A percentile compares a stretch with the other conserved stretches of the same genome.
Evolutionary conservation across 768 basidiomycete species (phyloP).

Genomic region (Dacryopinax primogenitus): DNA sequence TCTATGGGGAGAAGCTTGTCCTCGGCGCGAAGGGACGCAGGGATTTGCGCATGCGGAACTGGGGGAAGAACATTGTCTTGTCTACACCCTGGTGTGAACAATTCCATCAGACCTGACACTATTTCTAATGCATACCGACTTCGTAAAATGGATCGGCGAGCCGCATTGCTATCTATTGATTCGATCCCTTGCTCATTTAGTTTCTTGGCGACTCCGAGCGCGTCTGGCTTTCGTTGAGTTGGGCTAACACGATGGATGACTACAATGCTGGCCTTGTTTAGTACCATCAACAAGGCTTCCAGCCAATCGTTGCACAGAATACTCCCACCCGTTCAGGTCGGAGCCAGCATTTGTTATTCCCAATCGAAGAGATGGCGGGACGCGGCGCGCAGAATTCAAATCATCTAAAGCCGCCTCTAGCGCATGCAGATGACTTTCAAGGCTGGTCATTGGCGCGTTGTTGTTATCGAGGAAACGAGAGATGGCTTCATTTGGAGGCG

Average conservation of each 20-base stretch:
- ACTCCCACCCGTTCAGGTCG: neutral
- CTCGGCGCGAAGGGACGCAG: neutral
- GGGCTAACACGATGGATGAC: neutral
- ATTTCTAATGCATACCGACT: neutral
- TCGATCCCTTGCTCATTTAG: neutral
- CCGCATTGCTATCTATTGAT: conserved; percentile 1
- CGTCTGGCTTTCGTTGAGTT: neutral
- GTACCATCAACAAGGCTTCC: neutral
- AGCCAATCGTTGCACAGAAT: neutral
- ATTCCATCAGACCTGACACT: neutral
- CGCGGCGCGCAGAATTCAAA: neutral
- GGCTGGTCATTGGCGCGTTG: neutral
- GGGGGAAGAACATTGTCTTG: conserved; percentile 1
- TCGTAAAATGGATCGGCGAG: neutral
- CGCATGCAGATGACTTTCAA: neutral
- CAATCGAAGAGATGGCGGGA: conserved; percentile 1
- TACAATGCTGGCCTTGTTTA: neutral
- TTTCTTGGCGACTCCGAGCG: neutral
- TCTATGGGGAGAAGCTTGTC: neutral
- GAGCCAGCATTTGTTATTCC: neutral
- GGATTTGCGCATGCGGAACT: neutral
- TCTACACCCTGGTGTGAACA: neutral
- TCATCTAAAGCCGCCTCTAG: neutral
- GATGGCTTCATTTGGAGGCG: neutral
- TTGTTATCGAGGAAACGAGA: neutral